Evolutionary conservation across 345 rosid genomes (phyloP).

Genomic region (Brassica carinata): DNA sequence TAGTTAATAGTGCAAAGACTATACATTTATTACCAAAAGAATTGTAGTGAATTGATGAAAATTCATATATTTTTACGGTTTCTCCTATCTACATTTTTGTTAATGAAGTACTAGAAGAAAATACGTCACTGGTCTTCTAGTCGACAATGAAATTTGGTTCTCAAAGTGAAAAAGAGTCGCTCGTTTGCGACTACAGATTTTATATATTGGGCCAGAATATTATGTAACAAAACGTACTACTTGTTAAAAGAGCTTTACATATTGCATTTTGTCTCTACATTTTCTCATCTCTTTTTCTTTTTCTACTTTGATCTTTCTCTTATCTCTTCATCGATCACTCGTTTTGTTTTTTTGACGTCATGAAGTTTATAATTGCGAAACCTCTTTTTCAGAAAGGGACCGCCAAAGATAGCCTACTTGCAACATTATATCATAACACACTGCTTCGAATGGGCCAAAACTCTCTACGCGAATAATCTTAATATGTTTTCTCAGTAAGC

Average conservation of each 20-base stretch:
- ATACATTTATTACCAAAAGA: neutral
- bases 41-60: neutral
- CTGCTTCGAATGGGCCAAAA: constrained; percentile 41
- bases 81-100: neutral
- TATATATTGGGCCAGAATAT: constrained; percentile 18
- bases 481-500: constrained; percentile 15
- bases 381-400: constrained; percentile 40
- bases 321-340: constrained; percentile 42
- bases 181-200: constrained; percentile 22
- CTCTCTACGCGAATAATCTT: constrained; percentile 27
- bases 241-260: constrained; percentile 38
- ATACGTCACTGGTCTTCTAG: constrained; percentile 16
- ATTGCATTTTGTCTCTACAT: constrained; percentile 38
- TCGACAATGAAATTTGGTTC: constrained; percentile 21
- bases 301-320: constrained; percentile 28
- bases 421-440: constrained; percentile 36
- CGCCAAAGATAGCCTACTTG: constrained; percentile 29
- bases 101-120: constrained; percentile 3
- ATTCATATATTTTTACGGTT: neutral
- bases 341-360: constrained; percentile 19
- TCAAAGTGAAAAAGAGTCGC: constrained; percentile 8
- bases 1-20: neutral
- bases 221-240: constrained; percentile 28
- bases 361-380: constrained; percentile 23
- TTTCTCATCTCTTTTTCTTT: constrained; percentile 10